Evolutionary conservation across 306 rosid genomes (phyloP).

Genomic region (Luffa aegyptiaca): DNA sequence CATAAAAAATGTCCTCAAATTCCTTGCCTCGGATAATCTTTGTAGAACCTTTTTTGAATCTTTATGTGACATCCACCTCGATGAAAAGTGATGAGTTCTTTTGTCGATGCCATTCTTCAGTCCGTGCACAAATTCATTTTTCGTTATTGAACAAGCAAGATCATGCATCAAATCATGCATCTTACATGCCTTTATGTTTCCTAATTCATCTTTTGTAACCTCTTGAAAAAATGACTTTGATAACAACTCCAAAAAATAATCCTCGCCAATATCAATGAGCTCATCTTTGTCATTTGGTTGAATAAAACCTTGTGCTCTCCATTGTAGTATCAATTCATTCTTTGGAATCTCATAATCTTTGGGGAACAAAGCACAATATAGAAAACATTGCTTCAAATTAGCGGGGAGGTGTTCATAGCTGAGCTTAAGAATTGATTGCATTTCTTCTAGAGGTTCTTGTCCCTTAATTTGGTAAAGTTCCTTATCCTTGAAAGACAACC

Average conservation of each 20-base stretch:
- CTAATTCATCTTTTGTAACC: not conserved
- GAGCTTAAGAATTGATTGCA: not conserved
- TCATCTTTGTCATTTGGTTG: not conserved
- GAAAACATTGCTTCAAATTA: slow-evolving; percentile 5
- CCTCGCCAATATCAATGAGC: not conserved
- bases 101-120: not conserved
- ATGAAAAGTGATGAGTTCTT: not conserved
- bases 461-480: not conserved
- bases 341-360: not conserved
- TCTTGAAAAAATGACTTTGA: slow-evolving; percentile 7
- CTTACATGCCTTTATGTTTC: not conserved
- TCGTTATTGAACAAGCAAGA: not conserved
- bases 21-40: not conserved
- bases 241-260: not conserved
- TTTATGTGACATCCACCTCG: not conserved
- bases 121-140: not conserved
- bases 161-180: slow-evolving; percentile 2
- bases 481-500: not conserved
- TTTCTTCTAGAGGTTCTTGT: not conserved
- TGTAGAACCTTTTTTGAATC: not conserved
- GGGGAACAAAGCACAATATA: slow-evolving; percentile 2
- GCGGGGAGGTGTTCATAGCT: not conserved
- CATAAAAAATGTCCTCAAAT: slow-evolving; percentile 13
- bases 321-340: not conserved
- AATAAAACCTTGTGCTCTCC: slow-evolving; percentile 29